Evolutionary conservation across 2,329 filamentous ascomycete species (phyloP).

Genomic region (Aaosphaeria pasadenensis): DNA sequence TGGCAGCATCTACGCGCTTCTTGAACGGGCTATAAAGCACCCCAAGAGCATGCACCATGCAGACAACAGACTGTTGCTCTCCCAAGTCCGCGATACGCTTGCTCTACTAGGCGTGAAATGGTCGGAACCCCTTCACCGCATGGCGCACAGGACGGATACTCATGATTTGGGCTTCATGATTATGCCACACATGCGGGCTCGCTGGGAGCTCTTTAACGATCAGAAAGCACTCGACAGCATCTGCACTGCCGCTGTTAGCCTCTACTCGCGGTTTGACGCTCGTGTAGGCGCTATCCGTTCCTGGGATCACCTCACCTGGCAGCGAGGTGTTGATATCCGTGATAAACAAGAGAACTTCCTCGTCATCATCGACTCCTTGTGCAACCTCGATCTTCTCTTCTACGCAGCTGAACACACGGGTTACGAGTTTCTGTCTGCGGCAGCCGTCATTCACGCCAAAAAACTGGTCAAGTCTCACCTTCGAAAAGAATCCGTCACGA

Average conservation of each 20-base stretch:
- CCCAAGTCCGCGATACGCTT: neutral
- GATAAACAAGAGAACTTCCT: neutral
- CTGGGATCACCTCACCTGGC: neutral
- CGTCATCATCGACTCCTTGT: conserved; percentile 1
- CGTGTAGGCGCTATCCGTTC: neutral
- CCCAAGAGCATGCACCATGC: neutral
- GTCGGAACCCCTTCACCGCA: neutral
- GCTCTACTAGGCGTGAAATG: neutral
- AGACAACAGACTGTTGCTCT: neutral
- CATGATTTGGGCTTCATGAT: conserved; percentile 1
- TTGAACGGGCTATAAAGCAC: neutral
- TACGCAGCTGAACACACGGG: neutral
- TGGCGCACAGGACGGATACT: neutral
- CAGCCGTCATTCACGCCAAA: neutral
- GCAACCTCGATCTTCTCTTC: conserved; percentile 1
- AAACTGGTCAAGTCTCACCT: neutral
- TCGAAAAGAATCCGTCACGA: neutral
- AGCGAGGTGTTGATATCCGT: neutral
- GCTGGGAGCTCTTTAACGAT: neutral
- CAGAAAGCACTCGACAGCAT: neutral
- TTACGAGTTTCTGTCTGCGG: neutral
- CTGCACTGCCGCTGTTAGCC: neutral
- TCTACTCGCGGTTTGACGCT: neutral
- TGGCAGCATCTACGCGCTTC: neutral
- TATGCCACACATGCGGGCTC: neutral